Conservation (phyloP, 169 alveolate species). For the Babesia ovis region DNA sequence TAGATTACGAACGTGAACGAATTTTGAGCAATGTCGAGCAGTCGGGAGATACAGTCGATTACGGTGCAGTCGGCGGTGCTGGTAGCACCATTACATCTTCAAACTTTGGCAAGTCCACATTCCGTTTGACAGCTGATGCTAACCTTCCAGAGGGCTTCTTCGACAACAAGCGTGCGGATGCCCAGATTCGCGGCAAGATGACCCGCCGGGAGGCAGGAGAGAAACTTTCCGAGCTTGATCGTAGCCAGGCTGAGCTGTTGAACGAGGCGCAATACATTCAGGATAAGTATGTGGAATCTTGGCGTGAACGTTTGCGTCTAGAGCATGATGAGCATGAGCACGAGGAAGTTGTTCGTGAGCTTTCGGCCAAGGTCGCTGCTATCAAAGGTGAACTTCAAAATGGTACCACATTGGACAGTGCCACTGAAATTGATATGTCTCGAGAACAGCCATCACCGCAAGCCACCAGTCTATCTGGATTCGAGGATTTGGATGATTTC, state of each 20-base stretch:
- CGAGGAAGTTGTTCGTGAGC: conserved; percentile 26
- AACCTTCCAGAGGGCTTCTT: conserved; percentile 69
- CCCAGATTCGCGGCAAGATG: conserved; percentile 65
- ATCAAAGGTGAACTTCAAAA: conserved; percentile 32
- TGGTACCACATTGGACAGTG: conserved; percentile 4
- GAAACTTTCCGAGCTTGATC: conserved; percentile 44
- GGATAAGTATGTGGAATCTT: conserved; percentile 50
- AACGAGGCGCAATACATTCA: conserved; percentile 66
- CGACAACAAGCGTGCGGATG: conserved; percentile 62
- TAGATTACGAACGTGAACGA: conserved; percentile 53
- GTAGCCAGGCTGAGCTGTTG: conserved; percentile 40
- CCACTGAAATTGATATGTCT: not conserved
- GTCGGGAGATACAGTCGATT: not conserved
- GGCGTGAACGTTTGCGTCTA: conserved; percentile 44
- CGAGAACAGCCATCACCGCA: not conserved
- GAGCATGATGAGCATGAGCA: conserved; percentile 55
- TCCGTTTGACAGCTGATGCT: conserved; percentile 27
- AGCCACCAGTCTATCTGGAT: not conserved
- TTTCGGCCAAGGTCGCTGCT: conserved; percentile 23
- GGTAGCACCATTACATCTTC: conserved; percentile 49
- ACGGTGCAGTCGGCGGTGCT: not conserved
- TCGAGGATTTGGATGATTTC: conserved; percentile 24
- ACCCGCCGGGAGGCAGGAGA: conserved; percentile 45
- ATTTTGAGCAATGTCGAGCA: conserved; percentile 53
- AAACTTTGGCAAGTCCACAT: conserved; percentile 45